Evolutionary conservation across 2,329 filamentous ascomycete species (phyloP).

Genomic region (Harringtonia aguacate): DNA sequence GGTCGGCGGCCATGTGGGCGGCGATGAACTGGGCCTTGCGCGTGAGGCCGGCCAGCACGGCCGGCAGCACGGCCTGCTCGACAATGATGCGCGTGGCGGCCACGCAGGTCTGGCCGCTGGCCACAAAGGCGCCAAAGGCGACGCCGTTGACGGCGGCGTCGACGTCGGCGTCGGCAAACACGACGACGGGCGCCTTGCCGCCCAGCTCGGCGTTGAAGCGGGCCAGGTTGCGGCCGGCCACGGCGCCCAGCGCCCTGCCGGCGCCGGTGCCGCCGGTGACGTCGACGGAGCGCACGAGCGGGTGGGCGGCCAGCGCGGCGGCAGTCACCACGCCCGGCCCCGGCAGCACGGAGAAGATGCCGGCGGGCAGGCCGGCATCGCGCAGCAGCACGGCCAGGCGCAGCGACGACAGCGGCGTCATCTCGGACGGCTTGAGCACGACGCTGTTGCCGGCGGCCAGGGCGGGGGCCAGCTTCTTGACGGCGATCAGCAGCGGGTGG

Average conservation of each 20-base stretch:
- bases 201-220: constrained; percentile 62
- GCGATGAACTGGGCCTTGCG: constrained; percentile 47
- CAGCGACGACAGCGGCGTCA: constrained; percentile 51
- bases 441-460: constrained; percentile 49
- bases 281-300: constrained; percentile 53
- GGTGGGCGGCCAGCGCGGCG: constrained; percentile 40
- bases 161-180: constrained; percentile 55
- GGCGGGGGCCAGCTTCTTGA: constrained; percentile 51
- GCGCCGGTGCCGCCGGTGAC: constrained; percentile 67
- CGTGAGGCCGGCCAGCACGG: constrained; percentile 54
- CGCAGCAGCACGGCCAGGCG: constrained; percentile 48
- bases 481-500: constrained; percentile 45
- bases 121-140: constrained; percentile 47
- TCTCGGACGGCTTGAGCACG: constrained; percentile 51
- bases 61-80: constrained; percentile 53
- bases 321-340: constrained; percentile 43
- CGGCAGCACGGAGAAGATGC: constrained; percentile 54
- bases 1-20: constrained; percentile 41
- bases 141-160: constrained; percentile 59
- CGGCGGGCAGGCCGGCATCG: constrained; percentile 58
- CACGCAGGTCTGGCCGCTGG: constrained; percentile 49
- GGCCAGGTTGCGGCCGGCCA: constrained; percentile 56
- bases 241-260: constrained; percentile 55
- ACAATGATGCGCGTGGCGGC: constrained; percentile 68
- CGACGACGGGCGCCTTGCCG: constrained; percentile 58